These are phyloP conservation scores for Sphaerostilbella broomeana DNA, from an alignment of 2,329 filamentous ascomycete genomes.

Conservation along the genomic window DNA sequence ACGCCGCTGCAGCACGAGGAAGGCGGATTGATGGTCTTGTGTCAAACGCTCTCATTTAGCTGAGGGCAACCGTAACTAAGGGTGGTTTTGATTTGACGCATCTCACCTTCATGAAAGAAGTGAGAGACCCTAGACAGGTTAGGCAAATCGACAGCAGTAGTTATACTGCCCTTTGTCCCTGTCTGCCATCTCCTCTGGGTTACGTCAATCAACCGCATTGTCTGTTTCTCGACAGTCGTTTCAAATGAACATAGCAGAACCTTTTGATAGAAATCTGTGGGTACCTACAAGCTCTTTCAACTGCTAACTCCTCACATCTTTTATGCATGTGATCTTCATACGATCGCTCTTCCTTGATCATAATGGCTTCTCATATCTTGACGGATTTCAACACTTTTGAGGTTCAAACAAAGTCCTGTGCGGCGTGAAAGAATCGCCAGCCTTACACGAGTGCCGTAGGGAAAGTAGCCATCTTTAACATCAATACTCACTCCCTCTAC, in stretches of 20 bases:
- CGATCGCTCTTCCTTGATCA: slow-evolving; percentile 25
- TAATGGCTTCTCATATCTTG: not conserved
- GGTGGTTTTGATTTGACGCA: slow-evolving; percentile 71
- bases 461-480: slow-evolving; percentile 30
- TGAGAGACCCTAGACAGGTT: slow-evolving; percentile 51
- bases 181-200: slow-evolving; percentile 46
- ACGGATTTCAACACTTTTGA: slow-evolving; percentile 34
- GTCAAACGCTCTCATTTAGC: slow-evolving; percentile 66
- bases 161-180: slow-evolving; percentile 21
- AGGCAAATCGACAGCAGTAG: slow-evolving; percentile 2
- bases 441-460: slow-evolving; percentile 16
- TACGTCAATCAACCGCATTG: too few relatives aligned
- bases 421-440: slow-evolving; percentile 5
- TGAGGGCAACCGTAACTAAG: slow-evolving; percentile 67
- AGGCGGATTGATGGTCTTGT: slow-evolving; percentile 75
- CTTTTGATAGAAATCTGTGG: too few relatives aligned
- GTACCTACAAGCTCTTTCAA: too few relatives aligned
- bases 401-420: slow-evolving; percentile 22
- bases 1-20: slow-evolving; percentile 46
- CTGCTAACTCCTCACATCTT: too few relatives aligned
- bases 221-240: too few relatives aligned
- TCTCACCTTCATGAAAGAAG: slow-evolving; percentile 70
- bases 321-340: too few relatives aligned
- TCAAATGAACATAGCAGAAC: too few relatives aligned
- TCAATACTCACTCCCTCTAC: slow-evolving; percentile 26